Base-by-base conservation (phyloP, 73 alveolate genomes). In the Durusdinium trenchii region DNA sequence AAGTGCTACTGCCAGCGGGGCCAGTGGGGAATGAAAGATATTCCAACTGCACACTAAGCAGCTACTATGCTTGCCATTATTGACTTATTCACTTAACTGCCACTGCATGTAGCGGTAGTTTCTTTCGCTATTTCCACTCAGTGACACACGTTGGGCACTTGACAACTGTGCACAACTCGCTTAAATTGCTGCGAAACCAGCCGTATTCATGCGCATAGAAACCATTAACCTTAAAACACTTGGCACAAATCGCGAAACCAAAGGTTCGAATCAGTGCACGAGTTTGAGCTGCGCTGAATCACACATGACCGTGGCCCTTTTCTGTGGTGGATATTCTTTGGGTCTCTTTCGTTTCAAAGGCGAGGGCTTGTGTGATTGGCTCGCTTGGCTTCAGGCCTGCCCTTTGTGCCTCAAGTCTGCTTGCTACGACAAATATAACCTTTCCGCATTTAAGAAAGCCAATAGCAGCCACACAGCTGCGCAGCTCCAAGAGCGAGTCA, bases 181-280 rank as follows among this genome's bases (percentile, higher is more conserved):
- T 2, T 20, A 32, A 45, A 20, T 14, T 32, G 26, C n/a, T 67
- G 46, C 9, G 43, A 67, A 45, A 20, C n/a, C 81, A 32, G 43
- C 43, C 46, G 81, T 20, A 20, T 67, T 20, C 81, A 18, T 14
- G 1, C 10, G 10, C 1, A 67, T 20, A n/a, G 43, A 32, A 14
- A 28, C 43, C 81, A 67, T 20, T 67, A 51, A 71, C 84, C 84
- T 71, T 71, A 71, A 71, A 71, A 71, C 84, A 71, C n/a, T 71
- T 71, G n/a, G 51, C 84, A 71, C 84, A 71, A 28, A 23, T 71
- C 40, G 84, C 84, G 40, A 36, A 47, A 16, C n/a, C 79, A 38
- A 64, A 7, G 46, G 42, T 43, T 7, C 9, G 43, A 35, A 35
- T 23, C 20, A 5, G 32, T 9, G 38, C n/a, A 38, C 38, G 43